phyloP scores from a whole-genome alignment of 2,329 filamentous ascomycete species.

The Aphanoascus verrucosus region DNA sequence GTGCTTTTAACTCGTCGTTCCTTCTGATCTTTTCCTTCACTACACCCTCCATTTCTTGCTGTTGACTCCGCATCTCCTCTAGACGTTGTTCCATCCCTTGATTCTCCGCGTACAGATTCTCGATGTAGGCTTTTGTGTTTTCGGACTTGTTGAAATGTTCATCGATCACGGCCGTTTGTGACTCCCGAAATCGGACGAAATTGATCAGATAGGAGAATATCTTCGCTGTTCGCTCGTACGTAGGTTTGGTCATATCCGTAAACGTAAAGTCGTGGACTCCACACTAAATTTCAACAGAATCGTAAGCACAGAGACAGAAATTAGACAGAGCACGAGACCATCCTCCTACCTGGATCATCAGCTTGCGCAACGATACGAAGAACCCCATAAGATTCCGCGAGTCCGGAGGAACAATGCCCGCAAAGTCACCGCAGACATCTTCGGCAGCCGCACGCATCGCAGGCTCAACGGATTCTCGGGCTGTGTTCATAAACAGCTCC shows the following conservation, averaged over 20 bases:
- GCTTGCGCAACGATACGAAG: slow-evolving; percentile 68
- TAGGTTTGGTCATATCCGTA: slow-evolving; percentile 81
- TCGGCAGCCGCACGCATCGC: slow-evolving; percentile 89
- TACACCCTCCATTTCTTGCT: slow-evolving; percentile 67
- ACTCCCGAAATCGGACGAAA: slow-evolving; percentile 93
- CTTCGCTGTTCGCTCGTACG: slow-evolving; percentile 78
- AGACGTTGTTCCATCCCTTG: slow-evolving; percentile 73
- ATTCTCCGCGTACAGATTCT: slow-evolving; percentile 74
- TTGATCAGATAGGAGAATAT: slow-evolving; percentile 98
- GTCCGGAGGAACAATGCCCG: slow-evolving; percentile 74
- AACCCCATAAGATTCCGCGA: slow-evolving; percentile 94
- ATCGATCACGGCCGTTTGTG: slow-evolving; percentile 79
- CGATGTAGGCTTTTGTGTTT: slow-evolving; percentile 74
- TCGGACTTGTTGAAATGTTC: slow-evolving; percentile 88
- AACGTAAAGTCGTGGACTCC: slow-evolving; percentile 91
- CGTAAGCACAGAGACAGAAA: neutral
- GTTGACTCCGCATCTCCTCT: slow-evolving; percentile 68
- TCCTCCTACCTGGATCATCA: slow-evolving; percentile 54
- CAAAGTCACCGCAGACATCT: slow-evolving; percentile 65
- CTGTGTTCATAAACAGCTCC: slow-evolving; percentile 85
- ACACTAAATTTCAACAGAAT: slow-evolving; percentile 44
- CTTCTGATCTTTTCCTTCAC: slow-evolving; percentile 74
- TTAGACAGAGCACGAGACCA: neutral
- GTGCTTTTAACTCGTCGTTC: slow-evolving; percentile 77
- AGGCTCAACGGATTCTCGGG: slow-evolving; percentile 83